Evolutionary conservation across 768 basidiomycete species (phyloP).

Genomic region (Lactarius sanguifluus): DNA sequence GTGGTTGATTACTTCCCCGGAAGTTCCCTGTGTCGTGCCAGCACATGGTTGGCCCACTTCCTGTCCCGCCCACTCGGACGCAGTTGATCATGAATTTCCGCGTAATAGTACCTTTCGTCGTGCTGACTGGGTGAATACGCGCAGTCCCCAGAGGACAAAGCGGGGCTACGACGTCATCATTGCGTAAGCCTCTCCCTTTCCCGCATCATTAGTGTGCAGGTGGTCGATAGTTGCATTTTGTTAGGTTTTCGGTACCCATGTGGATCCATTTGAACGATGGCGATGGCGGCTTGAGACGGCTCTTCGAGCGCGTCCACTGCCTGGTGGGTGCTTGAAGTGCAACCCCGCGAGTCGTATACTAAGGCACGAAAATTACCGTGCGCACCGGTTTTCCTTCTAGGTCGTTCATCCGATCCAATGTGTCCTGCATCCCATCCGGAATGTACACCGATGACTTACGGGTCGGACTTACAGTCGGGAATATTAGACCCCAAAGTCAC

Average conservation of each 20-base stretch:
- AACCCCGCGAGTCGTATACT: conserved; percentile 80
- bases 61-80: conserved; percentile 49
- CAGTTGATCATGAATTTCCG: conserved; percentile 52
- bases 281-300: conserved; percentile 58
- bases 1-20: conserved; percentile 53
- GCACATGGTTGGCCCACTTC: conserved; percentile 72
- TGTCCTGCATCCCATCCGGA: conserved; percentile 28
- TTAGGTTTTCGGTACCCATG: conserved; percentile 72
- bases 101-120: conserved; percentile 73
- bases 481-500: conserved; percentile 52
- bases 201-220: not conserved
- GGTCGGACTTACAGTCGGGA: conserved; percentile 48
- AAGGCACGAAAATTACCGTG: conserved; percentile 73
- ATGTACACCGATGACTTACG: too few species aligned
- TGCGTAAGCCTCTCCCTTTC: conserved; percentile 53
- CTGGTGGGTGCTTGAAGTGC: conserved; percentile 80
- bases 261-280: conserved; percentile 84
- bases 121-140: conserved; percentile 67
- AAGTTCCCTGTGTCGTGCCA: conserved; percentile 61
- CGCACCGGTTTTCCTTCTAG: conserved; percentile 13
- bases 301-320: conserved; percentile 42
- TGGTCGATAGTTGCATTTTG: not conserved
- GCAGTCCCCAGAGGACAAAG: conserved; percentile 56
- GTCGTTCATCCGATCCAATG: not conserved
- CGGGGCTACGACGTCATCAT: conserved; percentile 72